phyloP scores from a whole-genome alignment of 257 asterid genomes.

The Solanum tarijense region DNA sequence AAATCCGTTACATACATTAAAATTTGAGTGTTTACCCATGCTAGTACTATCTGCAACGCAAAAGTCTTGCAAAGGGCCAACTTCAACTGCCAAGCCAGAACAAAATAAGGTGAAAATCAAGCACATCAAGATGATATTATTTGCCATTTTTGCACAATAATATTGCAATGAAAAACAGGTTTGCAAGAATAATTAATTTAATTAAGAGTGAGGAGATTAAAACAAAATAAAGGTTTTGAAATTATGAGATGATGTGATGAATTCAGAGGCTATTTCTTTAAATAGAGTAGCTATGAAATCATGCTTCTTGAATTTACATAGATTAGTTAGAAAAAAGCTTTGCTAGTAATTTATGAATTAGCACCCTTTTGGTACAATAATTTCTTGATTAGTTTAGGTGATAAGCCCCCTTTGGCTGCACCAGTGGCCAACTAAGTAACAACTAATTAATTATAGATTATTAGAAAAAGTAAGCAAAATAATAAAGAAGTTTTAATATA shows the following conservation, averaged over 20 bases:
- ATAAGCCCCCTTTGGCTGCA: not conserved
- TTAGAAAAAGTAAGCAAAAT: not conserved
- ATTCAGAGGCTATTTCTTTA: not conserved
- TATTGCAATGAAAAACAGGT: not conserved
- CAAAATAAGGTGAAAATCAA: not conserved
- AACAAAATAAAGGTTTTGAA: not conserved
- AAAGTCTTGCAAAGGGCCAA: slow-evolving; percentile 8
- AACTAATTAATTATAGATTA: not conserved
- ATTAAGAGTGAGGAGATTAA: not conserved
- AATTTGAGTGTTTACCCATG: not conserved
- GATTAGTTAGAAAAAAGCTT: not conserved
- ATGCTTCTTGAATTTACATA: not conserved
- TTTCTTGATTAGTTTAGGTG: not conserved
- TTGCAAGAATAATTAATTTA: not conserved
- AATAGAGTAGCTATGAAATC: not conserved
- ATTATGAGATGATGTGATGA: not conserved
- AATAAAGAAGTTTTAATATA: not conserved
- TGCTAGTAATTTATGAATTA: not conserved
- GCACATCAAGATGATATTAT: not conserved
- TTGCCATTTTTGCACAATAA: not conserved
- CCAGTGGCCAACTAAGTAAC: not conserved
- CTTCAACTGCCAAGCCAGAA: slow-evolving; percentile 3
- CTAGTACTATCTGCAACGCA: slow-evolving; percentile 4
- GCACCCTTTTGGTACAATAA: not conserved
- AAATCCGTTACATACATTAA: not conserved